A percentile compares a stretch with the other conserved stretches of the same genome.
These are phyloP conservation scores for Nemania sp. DNA, from an alignment of 2,329 filamentous ascomycete genomes.

Conservation along the genomic window DNA sequence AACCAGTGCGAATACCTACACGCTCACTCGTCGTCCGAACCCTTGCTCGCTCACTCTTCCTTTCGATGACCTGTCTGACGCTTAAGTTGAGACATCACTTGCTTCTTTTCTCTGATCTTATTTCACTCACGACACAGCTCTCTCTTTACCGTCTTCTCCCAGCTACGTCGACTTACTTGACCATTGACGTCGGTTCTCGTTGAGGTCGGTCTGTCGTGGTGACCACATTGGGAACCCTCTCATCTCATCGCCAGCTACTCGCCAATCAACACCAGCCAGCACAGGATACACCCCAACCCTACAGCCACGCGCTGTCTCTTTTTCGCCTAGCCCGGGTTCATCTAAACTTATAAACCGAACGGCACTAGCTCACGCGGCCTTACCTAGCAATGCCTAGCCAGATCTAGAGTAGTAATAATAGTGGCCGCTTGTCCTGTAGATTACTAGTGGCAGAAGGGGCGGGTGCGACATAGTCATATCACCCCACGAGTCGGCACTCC, in stretches of 20 bases:
- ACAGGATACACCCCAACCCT: neutral
- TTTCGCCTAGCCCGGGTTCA: slow-evolving; percentile 21
- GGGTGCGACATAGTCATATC: slow-evolving; percentile 10
- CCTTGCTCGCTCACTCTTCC: slow-evolving; percentile 2
- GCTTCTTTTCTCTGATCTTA: too few species aligned
- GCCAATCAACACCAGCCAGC: too few species aligned
- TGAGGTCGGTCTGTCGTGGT: too few species aligned
- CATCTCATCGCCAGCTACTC: neutral
- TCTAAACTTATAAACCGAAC: neutral
- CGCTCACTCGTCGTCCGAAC: neutral
- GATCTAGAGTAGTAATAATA: slow-evolving; percentile 26
- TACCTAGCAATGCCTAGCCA: slow-evolving; percentile 5
- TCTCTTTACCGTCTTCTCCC: too few species aligned
- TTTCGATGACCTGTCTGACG: slow-evolving; percentile 9
- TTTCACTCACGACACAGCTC: too few species aligned
- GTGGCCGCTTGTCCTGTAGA: slow-evolving; percentile 14
- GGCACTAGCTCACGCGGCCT: slow-evolving; percentile 9
- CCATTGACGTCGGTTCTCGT: too few species aligned
- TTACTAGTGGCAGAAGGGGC: slow-evolving; percentile 21
- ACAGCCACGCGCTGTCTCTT: slow-evolving; percentile 11
- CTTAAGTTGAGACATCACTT: too few species aligned
- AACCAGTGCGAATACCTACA: slow-evolving; percentile 8
- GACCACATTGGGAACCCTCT: too few species aligned
- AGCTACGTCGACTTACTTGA: too few species aligned
- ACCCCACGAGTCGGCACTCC: slow-evolving; percentile 6